Evolutionary conservation across 768 basidiomycete genomes (phyloP), one percentile per base, ranked within the genome.

Genomic region (Trametes punicea): DNA sequence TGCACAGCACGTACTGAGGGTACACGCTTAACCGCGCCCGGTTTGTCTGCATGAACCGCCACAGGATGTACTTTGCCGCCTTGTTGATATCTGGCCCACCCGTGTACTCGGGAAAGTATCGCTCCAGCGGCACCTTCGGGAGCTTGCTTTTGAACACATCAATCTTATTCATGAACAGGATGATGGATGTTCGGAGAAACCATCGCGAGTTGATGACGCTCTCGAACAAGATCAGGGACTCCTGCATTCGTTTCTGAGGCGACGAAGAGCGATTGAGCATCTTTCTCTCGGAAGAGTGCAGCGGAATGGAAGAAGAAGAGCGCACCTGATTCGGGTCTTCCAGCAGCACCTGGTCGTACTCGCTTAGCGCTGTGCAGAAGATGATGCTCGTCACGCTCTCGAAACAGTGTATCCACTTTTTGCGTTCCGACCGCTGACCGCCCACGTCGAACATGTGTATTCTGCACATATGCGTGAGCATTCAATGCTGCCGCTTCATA

Each of bases 21-120:
- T 95, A 97, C 18, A 97, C 89, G 55, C 87, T 92, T 62, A 95
- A 71, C 48, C 85, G 71, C 51, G 90, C 90, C 20, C 88, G 74
- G 63, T 95, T 96, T 52, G 89, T 87, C 70, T 96, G 91, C 79
- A 93, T 94, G 64, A 96, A 98, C 65, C 89, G 76, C 94, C 93
- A 97, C 33, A 98, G 75, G 50, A 98, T 93, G 61, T 92, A 96
- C 64, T 94, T 93, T 0, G 93, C 92, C 2, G 92, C 93, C 70
- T 95, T 95, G 74, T 93, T 94, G 70, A 95, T 90, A 65, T 95
- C 90, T 3, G 85, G 71, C 4, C 92, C 92, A 29, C 91, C 91
- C 0, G 89, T 88, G 69, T 95, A 95, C 65, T 94, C 93, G 4
- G 90, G 84, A 70, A 93, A 94, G 68, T 87, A 88, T 39, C 75